Conservation (phyloP, 495 filamentous ascomycete species). For the Penicillium pulvis region DNA sequence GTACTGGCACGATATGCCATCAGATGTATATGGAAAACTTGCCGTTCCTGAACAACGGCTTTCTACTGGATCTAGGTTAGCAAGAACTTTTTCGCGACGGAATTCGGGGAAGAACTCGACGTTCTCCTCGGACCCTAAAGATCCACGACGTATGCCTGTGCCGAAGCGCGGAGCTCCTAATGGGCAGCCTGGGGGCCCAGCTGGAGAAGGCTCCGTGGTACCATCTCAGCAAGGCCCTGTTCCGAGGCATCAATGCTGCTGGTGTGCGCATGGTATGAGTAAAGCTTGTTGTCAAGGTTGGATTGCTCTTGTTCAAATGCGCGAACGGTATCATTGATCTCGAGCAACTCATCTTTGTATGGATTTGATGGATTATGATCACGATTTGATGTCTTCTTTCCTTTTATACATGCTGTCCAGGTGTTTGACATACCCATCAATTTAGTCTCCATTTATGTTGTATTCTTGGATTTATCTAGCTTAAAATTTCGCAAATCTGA, state of each 20-base stretch:
- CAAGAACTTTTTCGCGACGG: slow-evolving; percentile 17
- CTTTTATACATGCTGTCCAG: not conserved
- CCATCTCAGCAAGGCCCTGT: slow-evolving; percentile 35
- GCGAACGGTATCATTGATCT: slow-evolving; percentile 60
- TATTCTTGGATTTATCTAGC: not conserved
- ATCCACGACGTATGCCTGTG: slow-evolving; percentile 7
- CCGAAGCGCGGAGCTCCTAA: not conserved
- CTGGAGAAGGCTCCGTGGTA: not conserved
- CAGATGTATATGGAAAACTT: slow-evolving; percentile 73
- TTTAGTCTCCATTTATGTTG: not conserved
- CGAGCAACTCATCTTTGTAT: not conserved
- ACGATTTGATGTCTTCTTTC: not conserved
- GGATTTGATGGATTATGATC: not conserved
- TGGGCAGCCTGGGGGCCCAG: not conserved
- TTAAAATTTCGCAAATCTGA: not conserved
- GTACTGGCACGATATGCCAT: slow-evolving; percentile 80
- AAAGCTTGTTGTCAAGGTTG: slow-evolving; percentile 73
- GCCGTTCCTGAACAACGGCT: slow-evolving; percentile 63
- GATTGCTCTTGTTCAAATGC: slow-evolving; percentile 68
- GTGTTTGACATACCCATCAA: not conserved
- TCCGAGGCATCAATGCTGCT: slow-evolving; percentile 59
- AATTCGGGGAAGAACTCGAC: slow-evolving; percentile 11
- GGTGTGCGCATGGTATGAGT: slow-evolving; percentile 77
- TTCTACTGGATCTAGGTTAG: slow-evolving; percentile 37
- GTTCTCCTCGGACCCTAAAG: slow-evolving; percentile 34